Evolutionary conservation across 306 rosid species (phyloP), one percentile per base, ranked within the genome.

Genomic region (Notholithocarpus densiflorus): DNA sequence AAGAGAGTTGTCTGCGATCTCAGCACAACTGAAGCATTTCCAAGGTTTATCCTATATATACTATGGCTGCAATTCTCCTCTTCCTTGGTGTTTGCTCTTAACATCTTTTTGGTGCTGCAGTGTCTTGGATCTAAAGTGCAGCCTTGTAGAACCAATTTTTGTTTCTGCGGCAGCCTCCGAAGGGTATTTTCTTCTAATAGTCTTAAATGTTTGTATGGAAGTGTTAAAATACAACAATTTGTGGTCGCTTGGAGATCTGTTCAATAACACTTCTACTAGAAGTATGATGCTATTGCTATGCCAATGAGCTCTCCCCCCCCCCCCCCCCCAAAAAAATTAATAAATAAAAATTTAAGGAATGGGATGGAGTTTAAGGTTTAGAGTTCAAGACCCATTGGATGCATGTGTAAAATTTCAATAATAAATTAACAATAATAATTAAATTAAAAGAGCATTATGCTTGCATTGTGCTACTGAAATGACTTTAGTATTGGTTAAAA

Each of bases 1-100:
- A 94, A 92, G 86, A 89, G 98, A 88, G 98, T 91, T 80, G 98
- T 94, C 65, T 94, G 98, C 82, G 98, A 94, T 76, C 97, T 94
- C 71, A 93, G 68, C 82, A 91, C 97, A 2, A 91, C 92, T 40
- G 87, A 89, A 87, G 80, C 84, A 81, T 94, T 88, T 88, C 97
- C 98, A 48, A 91, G 97, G 98, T 94, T 79, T 80, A 82, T 75
- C 75, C 77, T 69, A 40, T 52, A 54, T 48, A 65, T 53, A 15
- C 43, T 20, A 2, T 72, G 77, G 68, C 65, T 73, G 12, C 68
- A 73, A 48, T 51, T 59, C 27, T 71, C 51, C 77, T 61, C 77
- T 54, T 76, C 76, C 37, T 37, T 52, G 79, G 51, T 71, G 68
- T 23, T 72, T 56, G 20, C 71, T 79, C 56, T 61, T 24, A 48